Evolutionary conservation across 2,329 filamentous ascomycete species (phyloP).

Genomic region (Penicillium crustosum): DNA sequence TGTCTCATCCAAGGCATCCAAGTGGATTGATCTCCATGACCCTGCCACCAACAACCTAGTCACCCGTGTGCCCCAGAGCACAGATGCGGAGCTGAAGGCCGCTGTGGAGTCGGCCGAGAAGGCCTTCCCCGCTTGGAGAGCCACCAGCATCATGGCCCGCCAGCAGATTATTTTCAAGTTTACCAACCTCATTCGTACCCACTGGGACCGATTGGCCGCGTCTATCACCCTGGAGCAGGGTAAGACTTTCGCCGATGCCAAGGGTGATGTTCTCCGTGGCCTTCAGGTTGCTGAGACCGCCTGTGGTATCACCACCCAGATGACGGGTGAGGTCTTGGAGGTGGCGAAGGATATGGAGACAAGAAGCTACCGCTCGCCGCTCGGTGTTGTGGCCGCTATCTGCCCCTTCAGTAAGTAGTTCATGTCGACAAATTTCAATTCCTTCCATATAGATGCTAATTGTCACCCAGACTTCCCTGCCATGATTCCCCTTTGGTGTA

Average conservation of each 20-base stretch:
- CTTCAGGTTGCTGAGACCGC: slow-evolving; percentile 67
- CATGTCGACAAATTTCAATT: background rate
- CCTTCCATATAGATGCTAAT: slow-evolving; percentile 18
- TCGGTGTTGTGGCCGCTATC: slow-evolving; percentile 65
- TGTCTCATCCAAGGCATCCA: slow-evolving; percentile 55
- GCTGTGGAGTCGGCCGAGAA: slow-evolving; percentile 63
- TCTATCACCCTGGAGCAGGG: slow-evolving; percentile 68
- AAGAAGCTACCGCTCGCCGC: slow-evolving; percentile 62
- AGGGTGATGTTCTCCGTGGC: slow-evolving; percentile 64
- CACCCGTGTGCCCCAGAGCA: slow-evolving; percentile 64
- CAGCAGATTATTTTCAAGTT: slow-evolving; percentile 70
- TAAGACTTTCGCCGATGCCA: slow-evolving; percentile 68
- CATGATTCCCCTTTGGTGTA: slow-evolving; percentile 69
- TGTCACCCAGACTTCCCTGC: slow-evolving; percentile 60
- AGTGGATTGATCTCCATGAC: slow-evolving; percentile 65
- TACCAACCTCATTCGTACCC: slow-evolving; percentile 60
- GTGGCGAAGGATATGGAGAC: slow-evolving; percentile 72
- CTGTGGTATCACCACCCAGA: slow-evolving; percentile 65
- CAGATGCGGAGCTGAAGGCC: slow-evolving; percentile 62
- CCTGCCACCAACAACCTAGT: slow-evolving; percentile 67
- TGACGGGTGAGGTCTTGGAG: slow-evolving; percentile 66
- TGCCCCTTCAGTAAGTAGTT: slow-evolving; percentile 61
- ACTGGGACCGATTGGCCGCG: slow-evolving; percentile 65
- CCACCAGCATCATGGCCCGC: slow-evolving; percentile 58
- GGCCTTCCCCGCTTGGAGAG: slow-evolving; percentile 62